Evolutionary conservation across 257 asterid genomes (phyloP).

Genomic region (Scutellaria baicalensis): DNA sequence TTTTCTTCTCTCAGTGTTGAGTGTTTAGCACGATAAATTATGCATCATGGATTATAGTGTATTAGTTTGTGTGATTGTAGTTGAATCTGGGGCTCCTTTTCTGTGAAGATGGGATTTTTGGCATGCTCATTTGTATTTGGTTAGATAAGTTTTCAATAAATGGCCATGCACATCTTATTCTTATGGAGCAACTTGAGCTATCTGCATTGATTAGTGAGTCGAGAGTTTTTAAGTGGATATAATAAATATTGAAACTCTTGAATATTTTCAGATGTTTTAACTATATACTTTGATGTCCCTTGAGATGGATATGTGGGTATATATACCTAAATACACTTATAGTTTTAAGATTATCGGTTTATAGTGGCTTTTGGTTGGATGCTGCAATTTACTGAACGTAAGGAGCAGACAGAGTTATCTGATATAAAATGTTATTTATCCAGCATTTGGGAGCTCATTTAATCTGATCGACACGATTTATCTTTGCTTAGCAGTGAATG

Average conservation of each 20-base stretch:
- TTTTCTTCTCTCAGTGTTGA: background rate
- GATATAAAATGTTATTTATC: background rate
- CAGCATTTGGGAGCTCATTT: background rate
- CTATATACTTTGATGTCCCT: background rate
- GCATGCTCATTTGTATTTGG: background rate
- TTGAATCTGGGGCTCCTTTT: background rate
- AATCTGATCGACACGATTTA: background rate
- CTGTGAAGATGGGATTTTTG: background rate
- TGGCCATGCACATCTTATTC: no score
- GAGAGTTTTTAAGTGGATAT: background rate
- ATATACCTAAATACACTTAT: background rate
- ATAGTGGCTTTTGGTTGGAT: background rate
- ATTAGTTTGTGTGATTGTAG: background rate
- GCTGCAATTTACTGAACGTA: background rate
- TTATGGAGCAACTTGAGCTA: background rate
- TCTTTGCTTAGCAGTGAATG: background rate
- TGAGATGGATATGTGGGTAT: background rate
- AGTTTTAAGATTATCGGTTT: background rate
- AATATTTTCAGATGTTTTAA: background rate
- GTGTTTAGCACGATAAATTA: background rate
- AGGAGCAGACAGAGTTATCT: background rate
- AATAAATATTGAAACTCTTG: background rate
- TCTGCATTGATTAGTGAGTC: background rate
- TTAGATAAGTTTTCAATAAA: background rate
- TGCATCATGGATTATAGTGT: background rate